Base-by-base conservation (phyloP, 179 eudicot genomes). In the Camellia oleifera region DNA sequence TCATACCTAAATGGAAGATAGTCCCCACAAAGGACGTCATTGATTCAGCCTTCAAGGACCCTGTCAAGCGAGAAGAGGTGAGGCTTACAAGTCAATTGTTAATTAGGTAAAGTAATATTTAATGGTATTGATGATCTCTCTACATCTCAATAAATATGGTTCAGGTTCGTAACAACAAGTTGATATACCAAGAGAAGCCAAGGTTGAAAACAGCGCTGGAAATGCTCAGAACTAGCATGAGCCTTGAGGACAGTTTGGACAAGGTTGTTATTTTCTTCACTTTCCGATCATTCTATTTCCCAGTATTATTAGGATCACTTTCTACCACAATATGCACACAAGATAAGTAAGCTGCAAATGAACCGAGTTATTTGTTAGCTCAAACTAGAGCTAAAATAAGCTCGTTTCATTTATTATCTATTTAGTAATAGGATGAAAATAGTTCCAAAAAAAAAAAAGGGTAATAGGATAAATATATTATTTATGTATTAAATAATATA, bases 1-100 rank as follows among this genome's bases (percentile, higher is more conserved):
- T 96, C 72, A 96, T 96, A 82, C 99, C 99, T 7, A 94, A 89
- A 85, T 96, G 99, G 99, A 96, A 96, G 91, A 96, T 96, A 48
- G 98, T 96, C 74, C 99, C 99, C 10, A 79, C 95, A 4, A 94
- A 94, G 79, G 99, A 96, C 72, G 97, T 96, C 14, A 96, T 94
- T 71, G 90, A 96, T 83, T 74, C 94, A 0, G 92, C 99, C 50
- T 96, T 96, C 89, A 96, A 94, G 87, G 98, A 94, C 80, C 98
- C 98, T 57, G 67, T 81, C 17, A 96, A 96, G 89, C 83, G 99
- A 69, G 97, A 96, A 84, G 90, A 91, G 92, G 99, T 92, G 72
- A 75, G 26, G 0, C 5, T 71, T 9, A 56, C n/a, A 32, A 50
- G 10, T 11, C n/a, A 26, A 61, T 15, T 64, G 10, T 17, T 4